Evolutionary conservation across 2,329 filamentous ascomycete genomes (phyloP), one percentile per base, ranked within the genome.

Genomic region (Cytospora chrysosperma): DNA sequence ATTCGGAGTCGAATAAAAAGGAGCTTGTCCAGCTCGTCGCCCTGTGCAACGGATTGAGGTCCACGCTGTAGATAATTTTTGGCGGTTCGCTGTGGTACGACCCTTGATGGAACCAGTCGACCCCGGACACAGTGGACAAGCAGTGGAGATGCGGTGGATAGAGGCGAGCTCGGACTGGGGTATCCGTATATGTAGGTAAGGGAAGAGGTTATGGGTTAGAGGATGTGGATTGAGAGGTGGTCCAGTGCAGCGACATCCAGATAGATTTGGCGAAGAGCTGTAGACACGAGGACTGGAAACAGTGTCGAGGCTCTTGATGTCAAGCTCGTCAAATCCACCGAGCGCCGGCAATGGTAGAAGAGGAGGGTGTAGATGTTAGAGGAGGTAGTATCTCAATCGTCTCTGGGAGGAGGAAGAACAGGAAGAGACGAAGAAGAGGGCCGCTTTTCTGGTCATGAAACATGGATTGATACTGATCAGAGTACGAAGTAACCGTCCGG

Each of bases 91-190:
- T 66, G 50, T 59, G 59, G 54, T 53, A 56, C 65, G 64, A 66
- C 64, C 64, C 64, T 64, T 57, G n/a, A 47, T 47, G 43, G 43
- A 47, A 24, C 37, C 17, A 17, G 47, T 55, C 47, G 26, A 57
- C 61, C 64, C 61, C 61, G 61, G 64, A 66, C 64, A 65, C 64
- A 66, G 64, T 66, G 61, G 37, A 59, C 47, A 59, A n/a, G 37
- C 49, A 54, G 57, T 64, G 50, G 56, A 19, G 43, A 47, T n/a
- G n/a, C 43, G 7, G 43, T 24, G 43, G 43, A 47, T 19, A 60
- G 61, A 60, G 53, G 58, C 56, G 40, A 56, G 49, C 58, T 57
- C 60, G 43, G 60, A 63, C 63, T 60, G 32, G 63, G 63, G 60
- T 63, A 56, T 9, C 43, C 43, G 43, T 47, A 47, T 47, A 19